Evolutionary conservation across 2,329 filamentous ascomycete genomes (phyloP), one percentile per base, ranked within the genome.

Genomic region (Colletotrichum endophyticum): DNA sequence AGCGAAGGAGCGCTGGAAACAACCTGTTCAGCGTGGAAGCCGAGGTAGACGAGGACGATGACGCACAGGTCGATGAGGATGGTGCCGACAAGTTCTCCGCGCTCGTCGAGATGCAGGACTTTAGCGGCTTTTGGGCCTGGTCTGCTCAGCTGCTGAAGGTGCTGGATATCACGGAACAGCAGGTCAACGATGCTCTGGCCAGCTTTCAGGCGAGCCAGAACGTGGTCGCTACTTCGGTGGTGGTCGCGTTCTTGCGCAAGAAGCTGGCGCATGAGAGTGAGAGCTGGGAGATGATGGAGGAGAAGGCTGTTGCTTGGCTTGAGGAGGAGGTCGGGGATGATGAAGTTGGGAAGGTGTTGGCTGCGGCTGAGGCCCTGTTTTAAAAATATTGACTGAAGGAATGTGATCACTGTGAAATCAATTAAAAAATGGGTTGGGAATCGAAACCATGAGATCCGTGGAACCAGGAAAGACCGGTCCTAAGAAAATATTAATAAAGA

Each of bases 261-360:
- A 87, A 85, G 71, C 79, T 91, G 74, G 78, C 44, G 0, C 83
- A 78, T 0, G 85, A 90, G 67, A 84, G 85, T 80, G 92, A 92
- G 4, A 87, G 87, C 8, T 95, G 92, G 92, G 92, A 93, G 77
- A 85, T 94, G 86, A 84, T 94, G 53, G 91, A 89, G 19, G 88
- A 89, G 12, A 94, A 94, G 86, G 92, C 90, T 0, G 86, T 84
- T 79, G 80, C 63, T 0, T 94, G 91, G 90, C 70, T 92, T 39
- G 70, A 77, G 53, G 74, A 74, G 2, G 62, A 72, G 30, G 5
- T 75, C 11, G 74, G 59, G 1, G 57, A 66, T 13, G 27, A 64
- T 12, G 9, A 13, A 1, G 22, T 66, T 3, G 12, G 7, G 34
- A 27, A 66, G 13, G n/a, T 76, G 5, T 13, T 76, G 57, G 3